Base-by-base conservation (phyloP, 2,329 filamentous ascomycete species). In the Thermoascus crustaceus region DNA sequence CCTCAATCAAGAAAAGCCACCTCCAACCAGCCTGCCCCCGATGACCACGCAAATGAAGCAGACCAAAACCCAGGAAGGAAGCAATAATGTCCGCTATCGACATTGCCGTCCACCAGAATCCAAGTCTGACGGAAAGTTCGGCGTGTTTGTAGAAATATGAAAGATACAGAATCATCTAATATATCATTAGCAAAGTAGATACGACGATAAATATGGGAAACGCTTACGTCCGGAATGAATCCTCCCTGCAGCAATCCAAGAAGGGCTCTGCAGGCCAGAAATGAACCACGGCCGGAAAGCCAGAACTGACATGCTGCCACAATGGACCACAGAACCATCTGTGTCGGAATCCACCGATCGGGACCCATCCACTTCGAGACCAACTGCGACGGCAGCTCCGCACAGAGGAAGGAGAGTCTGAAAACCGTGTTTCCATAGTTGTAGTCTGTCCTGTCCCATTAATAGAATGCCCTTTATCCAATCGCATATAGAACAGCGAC, bases 111-210 rank as follows among this genome's bases (percentile, higher is more conserved):
- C 47, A 53, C 35, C 46, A 52, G 34, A 49, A 52, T 6, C 50
- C 41, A 21, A 53, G 39, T 8, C 54, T 45, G 4, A 72, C 68
- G 0, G 80, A 77, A 0, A 85, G 64, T 52, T 85, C 81, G 31
- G 68, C 67, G 2, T 72, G 71, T 32, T 74, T 85, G 59, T 85
- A 85, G 50, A 79, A 86, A 52, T 85, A 85, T 4, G 73, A 77
- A 4, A 85, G 64, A 54, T 78, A 85, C 0, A 63, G 42, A 14
- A 64, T 47, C 17, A 51, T 42, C 43, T 52, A 16, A 10, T 4
- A 20, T 11, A 33, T 38, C 18, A 39, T 35, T 17, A 31, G 42
- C 8, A 44, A 27, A 31, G 24, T 35, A 37, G 9, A 44, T 31
- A 10, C 27, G 33, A 1, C 21, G 17, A 35, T 8, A 18, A 38